Evolutionary conservation across 2,329 filamentous ascomycete species (phyloP).

Genomic region (Colletotrichum sublineola): DNA sequence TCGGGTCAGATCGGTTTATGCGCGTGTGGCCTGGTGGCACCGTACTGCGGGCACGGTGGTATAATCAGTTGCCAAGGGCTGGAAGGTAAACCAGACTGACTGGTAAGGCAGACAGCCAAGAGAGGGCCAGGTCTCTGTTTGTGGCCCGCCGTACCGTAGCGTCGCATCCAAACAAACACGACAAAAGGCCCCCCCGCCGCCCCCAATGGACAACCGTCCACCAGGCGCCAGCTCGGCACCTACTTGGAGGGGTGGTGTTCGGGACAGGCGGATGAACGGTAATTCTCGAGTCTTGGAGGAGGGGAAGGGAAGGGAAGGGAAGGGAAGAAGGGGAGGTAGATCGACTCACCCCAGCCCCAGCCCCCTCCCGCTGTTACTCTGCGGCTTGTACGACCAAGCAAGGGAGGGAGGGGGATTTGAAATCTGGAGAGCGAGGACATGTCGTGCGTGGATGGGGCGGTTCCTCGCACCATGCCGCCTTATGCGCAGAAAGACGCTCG

Average conservation of each 20-base stretch:
- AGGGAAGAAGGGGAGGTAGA: background rate
- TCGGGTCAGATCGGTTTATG: slow-evolving; percentile 30
- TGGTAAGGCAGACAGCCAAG: no score
- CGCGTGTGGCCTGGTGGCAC: slow-evolving; percentile 2
- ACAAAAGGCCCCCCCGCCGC: no score
- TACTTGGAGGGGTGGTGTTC: background rate
- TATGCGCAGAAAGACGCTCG: background rate
- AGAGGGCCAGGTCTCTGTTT: no score
- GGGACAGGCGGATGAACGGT: slow-evolving; percentile 5
- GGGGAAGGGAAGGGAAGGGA: background rate
- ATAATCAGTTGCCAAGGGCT: background rate
- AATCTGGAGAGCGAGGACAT: background rate
- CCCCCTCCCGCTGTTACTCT: background rate
- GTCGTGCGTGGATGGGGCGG: background rate
- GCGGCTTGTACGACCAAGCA: background rate
- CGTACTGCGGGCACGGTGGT: background rate
- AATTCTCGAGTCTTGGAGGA: background rate
- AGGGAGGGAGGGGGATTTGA: background rate
- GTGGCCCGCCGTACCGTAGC: slow-evolving; percentile 11
- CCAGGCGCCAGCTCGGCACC: background rate
- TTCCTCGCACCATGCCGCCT: slow-evolving; percentile 5
- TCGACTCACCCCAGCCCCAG: slow-evolving; percentile 2
- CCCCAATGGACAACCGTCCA: background rate
- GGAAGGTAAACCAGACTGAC: background rate
- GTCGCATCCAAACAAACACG: background rate